A percentile compares a stretch with the other conserved stretches of the same genome.
These are phyloP conservation scores for Ramularia collo-cygni DNA, from an alignment of 2,329 filamentous ascomycete genomes.

Conservation along the genomic window DNA sequence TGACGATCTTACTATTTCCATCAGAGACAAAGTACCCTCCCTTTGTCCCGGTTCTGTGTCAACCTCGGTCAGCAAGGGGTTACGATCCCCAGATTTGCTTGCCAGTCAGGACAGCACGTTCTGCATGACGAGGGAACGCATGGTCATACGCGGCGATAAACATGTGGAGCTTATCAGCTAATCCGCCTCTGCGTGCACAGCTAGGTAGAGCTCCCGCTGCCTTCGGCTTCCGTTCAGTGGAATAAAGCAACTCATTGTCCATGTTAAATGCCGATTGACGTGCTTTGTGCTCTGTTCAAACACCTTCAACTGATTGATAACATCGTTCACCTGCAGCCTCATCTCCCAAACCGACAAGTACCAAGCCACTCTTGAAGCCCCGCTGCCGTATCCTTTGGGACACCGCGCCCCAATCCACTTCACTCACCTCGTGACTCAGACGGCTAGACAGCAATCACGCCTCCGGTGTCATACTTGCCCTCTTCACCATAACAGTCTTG, in stretches of 20 bases:
- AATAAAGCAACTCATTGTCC: slow-evolving; percentile 9
- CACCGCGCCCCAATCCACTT: slow-evolving; percentile 8
- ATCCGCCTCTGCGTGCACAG: slow-evolving; percentile 6
- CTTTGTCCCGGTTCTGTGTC: slow-evolving; percentile 2
- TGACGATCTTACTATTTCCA: too few species aligned
- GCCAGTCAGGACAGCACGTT: slow-evolving; percentile 14
- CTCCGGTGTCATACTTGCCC: slow-evolving; percentile 9
- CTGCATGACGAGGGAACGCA: slow-evolving; percentile 10
- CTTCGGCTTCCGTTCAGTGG: slow-evolving; percentile 6
- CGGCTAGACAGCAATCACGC: slow-evolving; percentile 7
- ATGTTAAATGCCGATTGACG: slow-evolving; percentile 11
- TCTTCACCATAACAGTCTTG: slow-evolving; percentile 10
- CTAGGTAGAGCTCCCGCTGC: too few species aligned
- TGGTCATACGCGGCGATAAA: slow-evolving; percentile 6
- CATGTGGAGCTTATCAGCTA: slow-evolving; percentile 7
- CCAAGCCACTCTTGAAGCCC: background rate
- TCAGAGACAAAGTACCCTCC: slow-evolving; percentile 9
- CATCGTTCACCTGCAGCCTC: background rate
- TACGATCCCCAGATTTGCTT: slow-evolving; percentile 6
- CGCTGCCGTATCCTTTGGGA: background rate
- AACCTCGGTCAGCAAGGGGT: slow-evolving; percentile 4
- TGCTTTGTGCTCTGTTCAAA: slow-evolving; percentile 15
- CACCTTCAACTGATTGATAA: slow-evolving; percentile 7
- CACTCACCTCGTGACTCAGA: slow-evolving; percentile 13
- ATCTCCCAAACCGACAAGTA: background rate